Evolutionary conservation across 768 basidiomycete genomes (phyloP), one percentile per base, ranked within the genome.

Genomic region (Amanita rimosa): DNA sequence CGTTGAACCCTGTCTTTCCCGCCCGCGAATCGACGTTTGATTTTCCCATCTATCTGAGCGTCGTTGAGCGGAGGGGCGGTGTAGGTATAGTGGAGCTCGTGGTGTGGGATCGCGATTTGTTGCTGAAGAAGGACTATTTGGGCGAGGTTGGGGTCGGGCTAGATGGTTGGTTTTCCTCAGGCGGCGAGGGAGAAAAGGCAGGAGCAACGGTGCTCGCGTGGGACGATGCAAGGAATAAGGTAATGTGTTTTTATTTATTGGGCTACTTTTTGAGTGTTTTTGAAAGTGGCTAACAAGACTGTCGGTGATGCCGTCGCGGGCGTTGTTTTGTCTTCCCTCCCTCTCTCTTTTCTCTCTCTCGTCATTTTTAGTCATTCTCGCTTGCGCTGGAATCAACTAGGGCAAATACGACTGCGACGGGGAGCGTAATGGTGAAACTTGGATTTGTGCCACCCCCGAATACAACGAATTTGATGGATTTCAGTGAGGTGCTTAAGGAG

Each of bases 51-150:
- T 88, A 85, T 55, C 71, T 85, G 14, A 85, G 82, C 13, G 73
- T 85, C 22, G 81, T 83, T 0, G 84, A 85, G 55, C 70, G 71
- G 39, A 72, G 16, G 39, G 48, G 39, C 10, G 38, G 39, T 0
- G 42, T 45, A 14, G 84, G 85, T 29, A 79, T 75, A 1, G 57
- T 97, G 37, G 93, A 97, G 64, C 69, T 91, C 29, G 82, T 96
- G 10, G 73, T 93, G 0, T 99, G 95, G 94, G 93, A 94, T 65
- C 92, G 85, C 68, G 94, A 97, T 64, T 69, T 88, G 55, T 37
- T 44, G 40, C 62, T 92, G 57, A 77, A 73, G 58, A 96, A 93
- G 67, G 95, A 97, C 39, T 99, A 96, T 62, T 73, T 99, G 13
- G 96, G 96, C 13, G 95, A 99, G 64, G 75, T 78, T 4, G 76